Evolutionary conservation across 495 filamentous ascomycete genomes (phyloP), one percentile per base, ranked within the genome.

Genomic region (Aspergillus steynii): DNA sequence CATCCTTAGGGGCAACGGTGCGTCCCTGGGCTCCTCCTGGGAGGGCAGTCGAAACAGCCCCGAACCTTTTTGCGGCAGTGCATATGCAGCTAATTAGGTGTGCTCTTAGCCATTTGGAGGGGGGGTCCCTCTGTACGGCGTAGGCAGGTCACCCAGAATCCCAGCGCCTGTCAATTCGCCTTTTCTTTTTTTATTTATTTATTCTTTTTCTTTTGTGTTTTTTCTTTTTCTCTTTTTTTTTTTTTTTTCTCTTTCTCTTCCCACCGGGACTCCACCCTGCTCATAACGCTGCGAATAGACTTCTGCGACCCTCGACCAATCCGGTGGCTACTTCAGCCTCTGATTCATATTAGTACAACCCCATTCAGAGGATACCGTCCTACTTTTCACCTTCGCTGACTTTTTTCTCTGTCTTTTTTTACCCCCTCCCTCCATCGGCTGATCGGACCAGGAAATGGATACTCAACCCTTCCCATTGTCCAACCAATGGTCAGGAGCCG

Each of bases 41-140:
- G 53, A 45, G 42, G 50, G 37, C 29, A 49, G 50, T 53, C 29
- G 50, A 60, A 54, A 60, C 50, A 52, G 45, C 51, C 59, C 34
- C 37, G 51, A 42, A 26, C 37, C 28, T 45, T 53, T 59, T 49
- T 64, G 62, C 61, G 56, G 56, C 53, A 63, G 56, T 60, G 61
- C 56, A 59, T 47, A 55, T 63, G 56, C 50, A 50, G 31, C 57
- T 64, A 59, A 53, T 50, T 37, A 32, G 42, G 55, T 62, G 55
- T 62, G 55, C 37, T 32, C 45, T 52, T 32, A 45, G 60, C 27
- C 29, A 51, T 56, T 49, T 53, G 47, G 32, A 29, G 29, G 48
- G 46, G 3, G 15, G 15, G 4, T 49, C 7, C 3, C 31, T 32
- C 31, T 37, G 34, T 37, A 10, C 6, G 5, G 5, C 9, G 6